Evolutionary conservation across 148 eudicot genomes (phyloP).

Genomic region (Camellia lanceoleosa): DNA sequence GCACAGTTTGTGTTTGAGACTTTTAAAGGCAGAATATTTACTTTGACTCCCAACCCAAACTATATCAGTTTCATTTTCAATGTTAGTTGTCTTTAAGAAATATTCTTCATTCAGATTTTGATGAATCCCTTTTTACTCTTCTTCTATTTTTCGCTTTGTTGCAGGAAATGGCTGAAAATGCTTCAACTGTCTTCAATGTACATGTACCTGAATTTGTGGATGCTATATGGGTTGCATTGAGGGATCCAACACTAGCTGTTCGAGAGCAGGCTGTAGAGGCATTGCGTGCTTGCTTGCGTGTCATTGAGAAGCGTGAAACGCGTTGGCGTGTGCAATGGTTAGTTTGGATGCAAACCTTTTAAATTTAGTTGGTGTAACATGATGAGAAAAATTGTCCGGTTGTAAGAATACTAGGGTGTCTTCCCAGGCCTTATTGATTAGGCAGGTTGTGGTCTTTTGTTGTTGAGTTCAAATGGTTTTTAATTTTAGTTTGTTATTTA

Average conservation of each 20-base stretch:
- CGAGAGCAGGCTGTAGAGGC: slow-evolving; percentile 97
- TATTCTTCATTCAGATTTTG: not conserved
- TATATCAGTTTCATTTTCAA: not conserved
- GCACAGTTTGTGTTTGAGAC: slow-evolving; percentile 8
- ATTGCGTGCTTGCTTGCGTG: slow-evolving; percentile 95
- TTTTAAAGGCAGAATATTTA: not conserved
- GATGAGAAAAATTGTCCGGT: not conserved
- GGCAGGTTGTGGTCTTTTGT: too few relatives aligned
- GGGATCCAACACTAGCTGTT: slow-evolving; percentile 81
- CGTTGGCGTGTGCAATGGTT: slow-evolving; percentile 99
- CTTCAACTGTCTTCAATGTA: slow-evolving; percentile 91
- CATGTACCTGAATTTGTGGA: slow-evolving; percentile 94
- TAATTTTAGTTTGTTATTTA: too few relatives aligned
- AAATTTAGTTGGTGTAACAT: not conserved
- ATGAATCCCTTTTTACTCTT: not conserved
- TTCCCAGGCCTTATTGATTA: too few relatives aligned
- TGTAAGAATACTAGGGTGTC: too few relatives aligned
- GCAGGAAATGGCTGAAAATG: slow-evolving; percentile 99
- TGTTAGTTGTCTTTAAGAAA: not conserved
- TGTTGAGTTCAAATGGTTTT: too few relatives aligned
- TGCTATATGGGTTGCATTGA: slow-evolving; percentile 89
- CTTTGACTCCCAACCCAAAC: not conserved
- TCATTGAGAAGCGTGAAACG: slow-evolving; percentile 95
- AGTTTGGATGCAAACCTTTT: slow-evolving; percentile 13
- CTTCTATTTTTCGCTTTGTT: slow-evolving; percentile 15